These are phyloP conservation scores for Rubia yunnanensis DNA, from an alignment of 257 asterid genomes.

Conservation along the genomic window DNA sequence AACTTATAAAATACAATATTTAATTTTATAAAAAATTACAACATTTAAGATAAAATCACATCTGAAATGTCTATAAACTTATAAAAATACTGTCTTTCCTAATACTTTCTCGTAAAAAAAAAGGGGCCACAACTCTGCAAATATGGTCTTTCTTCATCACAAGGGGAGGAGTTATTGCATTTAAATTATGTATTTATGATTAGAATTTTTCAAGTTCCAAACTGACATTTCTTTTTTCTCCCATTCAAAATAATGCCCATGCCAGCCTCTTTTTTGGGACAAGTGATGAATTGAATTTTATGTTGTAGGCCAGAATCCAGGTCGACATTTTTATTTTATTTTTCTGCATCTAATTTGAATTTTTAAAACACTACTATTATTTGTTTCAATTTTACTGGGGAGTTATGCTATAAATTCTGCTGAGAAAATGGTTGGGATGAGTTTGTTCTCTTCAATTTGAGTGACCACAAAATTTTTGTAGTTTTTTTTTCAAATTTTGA, in stretches of 20 bases:
- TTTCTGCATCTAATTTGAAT: not conserved
- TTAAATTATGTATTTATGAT: slow-evolving; percentile 17
- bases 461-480: slow-evolving; percentile 7
- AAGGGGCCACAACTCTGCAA: slow-evolving; percentile 20
- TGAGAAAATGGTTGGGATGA: not conserved
- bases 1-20: too few relatives aligned
- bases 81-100: too few relatives aligned
- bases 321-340: not conserved
- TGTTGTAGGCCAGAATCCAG: slow-evolving; percentile 1
- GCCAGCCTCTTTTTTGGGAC: not conserved
- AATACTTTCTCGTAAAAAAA: too few relatives aligned
- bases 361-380: not conserved
- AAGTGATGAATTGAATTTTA: slow-evolving; percentile 2
- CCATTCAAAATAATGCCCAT: not conserved
- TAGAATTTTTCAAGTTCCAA: slow-evolving; percentile 5
- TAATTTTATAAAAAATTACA: too few relatives aligned
- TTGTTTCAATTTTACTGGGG: not conserved
- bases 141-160: slow-evolving; percentile 10
- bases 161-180: slow-evolving; percentile 15
- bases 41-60: too few relatives aligned
- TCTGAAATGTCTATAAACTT: too few relatives aligned
- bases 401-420: not conserved
- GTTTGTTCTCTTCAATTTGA: slow-evolving; percentile 4
- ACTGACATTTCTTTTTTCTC: slow-evolving; percentile 12
- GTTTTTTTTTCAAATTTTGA: not conserved